phyloP scores from a whole-genome alignment of 352 stramenopile genomes.

The Phytophthora aleatoria region DNA sequence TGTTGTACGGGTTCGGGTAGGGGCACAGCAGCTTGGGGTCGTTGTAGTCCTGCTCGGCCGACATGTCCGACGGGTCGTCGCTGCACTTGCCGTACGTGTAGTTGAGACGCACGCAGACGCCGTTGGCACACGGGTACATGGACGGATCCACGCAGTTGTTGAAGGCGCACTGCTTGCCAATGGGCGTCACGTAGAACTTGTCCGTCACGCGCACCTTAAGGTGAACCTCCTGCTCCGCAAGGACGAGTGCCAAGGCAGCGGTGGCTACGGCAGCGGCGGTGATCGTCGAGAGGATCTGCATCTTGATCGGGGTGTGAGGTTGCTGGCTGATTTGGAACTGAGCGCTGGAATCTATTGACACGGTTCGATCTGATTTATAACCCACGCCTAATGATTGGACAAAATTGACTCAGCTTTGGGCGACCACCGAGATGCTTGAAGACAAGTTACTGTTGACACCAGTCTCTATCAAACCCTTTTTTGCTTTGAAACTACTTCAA shows the following conservation, averaged over 20 bases:
- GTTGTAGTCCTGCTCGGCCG: slow-evolving; percentile 28
- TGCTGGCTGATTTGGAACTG: slow-evolving; percentile 5
- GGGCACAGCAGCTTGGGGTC: slow-evolving; percentile 42
- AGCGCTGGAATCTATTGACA: background rate
- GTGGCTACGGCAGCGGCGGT: slow-evolving; percentile 14
- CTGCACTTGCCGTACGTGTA: slow-evolving; percentile 60
- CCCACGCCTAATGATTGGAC: background rate
- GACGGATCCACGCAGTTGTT: slow-evolving; percentile 56
- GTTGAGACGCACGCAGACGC: slow-evolving; percentile 57
- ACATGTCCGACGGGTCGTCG: slow-evolving; percentile 23
- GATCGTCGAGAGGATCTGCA: slow-evolving; percentile 34
- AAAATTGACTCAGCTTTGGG: background rate
- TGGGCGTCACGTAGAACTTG: slow-evolving; percentile 63
- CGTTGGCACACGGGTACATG: slow-evolving; percentile 59
- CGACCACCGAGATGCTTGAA: background rate
- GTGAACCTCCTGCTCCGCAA: slow-evolving; percentile 39
- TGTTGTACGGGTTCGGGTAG: slow-evolving; percentile 51
- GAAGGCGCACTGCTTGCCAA: slow-evolving; percentile 66
- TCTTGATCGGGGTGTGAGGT: slow-evolving; percentile 3
- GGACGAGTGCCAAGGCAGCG: slow-evolving; percentile 20
- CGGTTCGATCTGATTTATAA: slow-evolving; percentile 9
- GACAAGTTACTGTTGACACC: too few species aligned
- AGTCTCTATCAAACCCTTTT: too few species aligned
- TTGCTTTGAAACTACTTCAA: background rate
- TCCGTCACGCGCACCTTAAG: slow-evolving; percentile 43